Evolutionary conservation across 2,329 filamentous ascomycete genomes (phyloP), one percentile per base, ranked within the genome.

Genomic region (Magnaporthiopsis incrustans): DNA sequence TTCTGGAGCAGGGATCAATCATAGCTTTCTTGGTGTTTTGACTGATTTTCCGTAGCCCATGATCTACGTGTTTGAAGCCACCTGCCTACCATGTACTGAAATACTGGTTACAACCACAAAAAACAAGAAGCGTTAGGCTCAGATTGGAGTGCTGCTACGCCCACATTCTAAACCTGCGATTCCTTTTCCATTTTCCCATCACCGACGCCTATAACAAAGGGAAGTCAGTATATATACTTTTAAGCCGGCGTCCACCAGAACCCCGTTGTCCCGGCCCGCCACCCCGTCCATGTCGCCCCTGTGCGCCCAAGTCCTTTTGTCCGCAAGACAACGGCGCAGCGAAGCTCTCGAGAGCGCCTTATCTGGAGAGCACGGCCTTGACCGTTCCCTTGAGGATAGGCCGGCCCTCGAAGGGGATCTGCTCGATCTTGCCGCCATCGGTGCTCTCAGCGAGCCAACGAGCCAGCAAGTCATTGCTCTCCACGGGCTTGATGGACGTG

Each of bases 401-500:
- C 70, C 79, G 80, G 3, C 78, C 78, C 61, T 81, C 78, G 58
- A 87, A 77, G 12, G 80, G 73, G 25, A 84, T 68, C 64, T 85
- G 83, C 5, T 71, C 67, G 35, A 85, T 81, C 15, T 73, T 73
- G 53, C 76, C 79, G 0, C 83, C 84, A 35, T 75, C 68, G 67
- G 88, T 81, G 67, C 95, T 73, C 35, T 75, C 68, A 67, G 88
- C 81, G 66, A 95, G 73, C 94, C 94, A 98, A 66, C 81, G 80
- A 67, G 81, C 81, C 65, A 99, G 75, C 71, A 99, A 70, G 65
- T 91, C 88, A 72, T 99, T 99, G 77, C 93, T 96, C 79, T 99
- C 94, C 76, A 90, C 93, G 0, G 95, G 94, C 78, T 97, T 98
- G 71, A 98, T 85, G 10, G 81, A 75, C 60, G 81, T 76, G 68